Conservation (phyloP, 83 land plant genomes). For the Diphasiastrum complanatum region DNA sequence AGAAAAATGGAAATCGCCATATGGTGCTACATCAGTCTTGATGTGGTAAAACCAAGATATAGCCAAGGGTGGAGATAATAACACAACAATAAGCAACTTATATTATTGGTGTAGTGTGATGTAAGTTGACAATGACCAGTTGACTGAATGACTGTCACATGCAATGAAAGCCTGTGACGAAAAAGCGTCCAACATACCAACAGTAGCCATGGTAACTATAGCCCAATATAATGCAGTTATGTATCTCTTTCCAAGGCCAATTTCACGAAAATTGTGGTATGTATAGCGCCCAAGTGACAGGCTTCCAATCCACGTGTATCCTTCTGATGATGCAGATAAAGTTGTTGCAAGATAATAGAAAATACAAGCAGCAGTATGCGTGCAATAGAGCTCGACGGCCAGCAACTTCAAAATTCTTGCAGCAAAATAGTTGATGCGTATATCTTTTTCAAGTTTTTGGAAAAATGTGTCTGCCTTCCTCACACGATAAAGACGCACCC, state of each 20-base stretch:
- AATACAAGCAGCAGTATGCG: conserved; percentile 21
- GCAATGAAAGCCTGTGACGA: too few species aligned
- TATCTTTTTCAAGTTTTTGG: conserved; percentile 9
- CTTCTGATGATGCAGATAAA: conserved; percentile 1
- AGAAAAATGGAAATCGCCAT: too few species aligned
- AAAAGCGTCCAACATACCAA: too few species aligned
- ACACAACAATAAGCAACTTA: too few species aligned
- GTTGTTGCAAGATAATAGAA: conserved; percentile 19
- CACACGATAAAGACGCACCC: conserved; percentile 16
- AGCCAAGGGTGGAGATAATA: too few species aligned
- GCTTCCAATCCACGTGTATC: conserved; percentile 22
- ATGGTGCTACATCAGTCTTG: too few species aligned
- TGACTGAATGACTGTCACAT: too few species aligned
- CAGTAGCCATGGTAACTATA: conserved; percentile 22
- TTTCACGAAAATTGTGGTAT: conserved; percentile 13
- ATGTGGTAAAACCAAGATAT: too few species aligned
- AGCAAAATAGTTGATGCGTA: conserved; percentile 18
- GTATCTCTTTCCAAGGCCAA: conserved; percentile 17
- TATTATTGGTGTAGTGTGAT: too few species aligned
- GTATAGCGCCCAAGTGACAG: conserved; percentile 11
- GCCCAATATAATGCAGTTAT: conserved; percentile 19
- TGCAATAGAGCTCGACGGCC: conserved; percentile 24
- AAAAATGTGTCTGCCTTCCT: conserved; percentile 20
- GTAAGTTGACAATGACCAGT: too few species aligned
- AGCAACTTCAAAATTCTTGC: conserved; percentile 21